Evolutionary conservation across 257 asterid genomes (phyloP), one percentile per base, ranked within the genome.

Genomic region (Cordia subcordata): DNA sequence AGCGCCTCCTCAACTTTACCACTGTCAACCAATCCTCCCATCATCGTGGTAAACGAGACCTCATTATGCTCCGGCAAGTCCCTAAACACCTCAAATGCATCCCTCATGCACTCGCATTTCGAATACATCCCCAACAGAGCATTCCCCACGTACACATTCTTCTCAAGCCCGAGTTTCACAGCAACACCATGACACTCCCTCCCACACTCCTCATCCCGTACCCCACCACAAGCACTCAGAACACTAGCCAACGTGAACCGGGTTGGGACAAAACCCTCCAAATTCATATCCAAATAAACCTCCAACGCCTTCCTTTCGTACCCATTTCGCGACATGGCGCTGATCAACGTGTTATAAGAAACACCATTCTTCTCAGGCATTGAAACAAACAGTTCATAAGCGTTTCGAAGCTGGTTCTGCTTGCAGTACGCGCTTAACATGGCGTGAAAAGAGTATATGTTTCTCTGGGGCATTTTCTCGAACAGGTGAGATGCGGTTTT

Each of bases 71-170:
- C 87, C 12, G 77, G 79, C 77, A 87, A 70, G 65, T 69, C 83
- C 79, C 64, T 49, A 60, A 82, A 84, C 37, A 75, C 84, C 61
- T 58, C 35, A 18, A 73, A 55, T 9, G 88, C 88, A 54, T 78
- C 88, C 23, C 13, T 40, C 42, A 85, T 49, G 10, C 39, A 68
- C 63, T 72, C 81, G 57, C 81, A 87, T 67, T 85, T 85, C 65
- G 80, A 74, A 65, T 85, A 85, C 96, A 87, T 82, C 14, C 81
- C 86, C 82, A 87, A 45, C 77, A 81, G 69, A 37, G 88, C 85
- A 69, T 87, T 84, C 11, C 82, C 88, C 19, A 82, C 94, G 5
- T 76, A 85, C 64, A 77, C 59, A 73, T 84, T 87, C 59, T 27
- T 54, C 22, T 71, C 78, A 12, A 87, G 77, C 63, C 88, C 91